Evolutionary conservation across 192 early-diverging fungal species (phyloP).

Genomic region (Backusella sp.): DNA sequence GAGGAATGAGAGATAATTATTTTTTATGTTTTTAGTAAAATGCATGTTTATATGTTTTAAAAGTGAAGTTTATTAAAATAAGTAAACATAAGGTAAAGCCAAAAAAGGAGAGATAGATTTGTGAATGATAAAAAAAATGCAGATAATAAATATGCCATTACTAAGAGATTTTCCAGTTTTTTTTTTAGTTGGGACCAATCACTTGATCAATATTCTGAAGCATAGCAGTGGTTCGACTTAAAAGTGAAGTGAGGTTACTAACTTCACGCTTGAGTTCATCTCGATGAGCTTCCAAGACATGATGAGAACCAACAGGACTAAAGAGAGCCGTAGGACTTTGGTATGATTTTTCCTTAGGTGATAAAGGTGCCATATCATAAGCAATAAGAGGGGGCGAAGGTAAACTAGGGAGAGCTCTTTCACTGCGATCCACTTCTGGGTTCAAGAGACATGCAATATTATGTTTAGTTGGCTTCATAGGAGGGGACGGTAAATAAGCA

Average conservation of each 20-base stretch:
- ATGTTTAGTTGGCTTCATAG: slow-evolving; percentile 15
- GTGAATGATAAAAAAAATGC: neutral
- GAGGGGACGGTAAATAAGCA: slow-evolving; percentile 21
- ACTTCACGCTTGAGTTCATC: slow-evolving; percentile 58
- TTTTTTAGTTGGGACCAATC: slow-evolving; percentile 21
- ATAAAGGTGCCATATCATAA: slow-evolving; percentile 23
- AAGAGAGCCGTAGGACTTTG: neutral
- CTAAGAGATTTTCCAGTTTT: neutral
- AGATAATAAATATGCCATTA: neutral
- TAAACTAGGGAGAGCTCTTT: slow-evolving; percentile 12
- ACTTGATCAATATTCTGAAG: slow-evolving; percentile 52
- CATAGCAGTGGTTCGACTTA: slow-evolving; percentile 52
- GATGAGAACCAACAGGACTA: slow-evolving; percentile 10
- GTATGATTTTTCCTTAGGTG: neutral
- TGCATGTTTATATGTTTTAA: neutral
- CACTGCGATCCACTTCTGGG: slow-evolving; percentile 6
- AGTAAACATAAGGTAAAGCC: neutral
- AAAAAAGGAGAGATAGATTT: neutral
- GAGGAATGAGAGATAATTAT: neutral
- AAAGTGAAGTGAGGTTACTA: slow-evolving; percentile 45
- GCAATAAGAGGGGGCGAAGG: slow-evolving; percentile 34
- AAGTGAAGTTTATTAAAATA: neutral
- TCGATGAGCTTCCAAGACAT: slow-evolving; percentile 52
- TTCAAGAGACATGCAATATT: slow-evolving; percentile 30
- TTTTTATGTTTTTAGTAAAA: neutral